Evolutionary conservation across 768 basidiomycete genomes (phyloP), one percentile per base, ranked within the genome.

Genomic region (Gymnopilus junonius): DNA sequence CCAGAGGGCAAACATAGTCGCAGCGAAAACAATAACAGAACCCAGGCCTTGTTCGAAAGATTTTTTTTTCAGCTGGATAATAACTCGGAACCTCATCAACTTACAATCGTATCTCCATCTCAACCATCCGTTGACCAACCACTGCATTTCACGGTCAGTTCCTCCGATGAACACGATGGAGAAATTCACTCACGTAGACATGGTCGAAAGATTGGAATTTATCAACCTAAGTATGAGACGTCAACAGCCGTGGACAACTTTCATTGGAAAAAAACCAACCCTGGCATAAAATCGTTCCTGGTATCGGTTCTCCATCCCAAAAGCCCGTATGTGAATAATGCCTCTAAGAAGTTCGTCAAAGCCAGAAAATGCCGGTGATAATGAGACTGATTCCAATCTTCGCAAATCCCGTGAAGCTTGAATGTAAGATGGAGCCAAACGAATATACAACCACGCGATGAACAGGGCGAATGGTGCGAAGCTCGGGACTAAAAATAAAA

Each of bases 191-290:
- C 69, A 87, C 88, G 74, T 89, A 91, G 58, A 84, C 83, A 69
- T 90, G 89, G 70, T 90, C 88, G 69, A 86, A 89, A 6, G 85
- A 83, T 70, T 91, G 90, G 70, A 91, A 91, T 67, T 82, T 87
- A 59, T 86, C 85, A 21, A 88, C 85, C 81, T 80, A 57, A 17
- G 20, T 7, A 42, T n/a, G 61, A 43, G 10, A 51, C 51, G 35
- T 60, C 23, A 55, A 14, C 2, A 32, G 37, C n/a, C 31, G 29
- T 59, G 56, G 12, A 45, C 25, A 31, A 17, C 0, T 21, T n/a
- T 17, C 8, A 31, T 8, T 15, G 58, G 17, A 10, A 42, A 2
- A 15, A 20, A 54, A 46, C 74, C 17, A 45, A 88, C 87, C 71
- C 82, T 84, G 35, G 67, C 64, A 70, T 90, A 90, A 67, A 91